Percentiles rank a stretch among this genome's conserved stretches.
Conservation (phyloP, 768 basidiomycete species). For the Hortiboletus campestris region DNA sequence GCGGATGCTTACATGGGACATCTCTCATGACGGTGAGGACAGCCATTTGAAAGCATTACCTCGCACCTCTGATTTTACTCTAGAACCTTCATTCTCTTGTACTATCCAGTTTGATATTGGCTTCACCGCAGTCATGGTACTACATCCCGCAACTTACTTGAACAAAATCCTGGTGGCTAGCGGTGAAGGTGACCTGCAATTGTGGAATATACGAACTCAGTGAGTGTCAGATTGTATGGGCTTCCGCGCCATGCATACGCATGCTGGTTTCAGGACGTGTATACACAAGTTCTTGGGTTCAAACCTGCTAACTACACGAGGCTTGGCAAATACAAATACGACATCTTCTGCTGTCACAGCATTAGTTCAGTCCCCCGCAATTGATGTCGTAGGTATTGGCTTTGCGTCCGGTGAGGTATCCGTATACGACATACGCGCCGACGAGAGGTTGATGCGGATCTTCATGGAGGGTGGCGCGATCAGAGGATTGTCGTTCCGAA, state of each 20-base stretch:
- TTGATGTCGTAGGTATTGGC: conserved; percentile 94
- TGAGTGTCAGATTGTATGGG: too few species aligned
- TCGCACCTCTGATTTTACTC: conserved; percentile 12
- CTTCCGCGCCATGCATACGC: neutral
- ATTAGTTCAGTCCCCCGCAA: conserved; percentile 87
- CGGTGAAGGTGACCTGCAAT: conserved; percentile 73
- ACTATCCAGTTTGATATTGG: conserved; percentile 76
- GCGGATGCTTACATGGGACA: conserved; percentile 78
- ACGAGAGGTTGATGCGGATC: conserved; percentile 85
- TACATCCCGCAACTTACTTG: conserved; percentile 95
- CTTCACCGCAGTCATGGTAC: conserved; percentile 81
- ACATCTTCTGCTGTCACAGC: conserved; percentile 60
- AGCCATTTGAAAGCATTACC: neutral
- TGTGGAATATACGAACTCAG: conserved; percentile 94
- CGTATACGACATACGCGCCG: conserved; percentile 86
- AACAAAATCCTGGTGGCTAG: conserved; percentile 92
- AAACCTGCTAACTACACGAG: conserved; percentile 45
- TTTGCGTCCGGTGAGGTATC: conserved; percentile 85
- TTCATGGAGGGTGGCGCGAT: conserved; percentile 87
- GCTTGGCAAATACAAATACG: conserved; percentile 27
- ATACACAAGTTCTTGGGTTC: conserved; percentile 74
- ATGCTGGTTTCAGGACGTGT: conserved; percentile 52
- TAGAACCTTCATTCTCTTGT: conserved; percentile 35
- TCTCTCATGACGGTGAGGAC: conserved; percentile 53
- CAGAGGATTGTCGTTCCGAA: conserved; percentile 78